phyloP scores from a whole-genome alignment of 78 protist genomes.

The Dictyostelium brefeldianum region DNA sequence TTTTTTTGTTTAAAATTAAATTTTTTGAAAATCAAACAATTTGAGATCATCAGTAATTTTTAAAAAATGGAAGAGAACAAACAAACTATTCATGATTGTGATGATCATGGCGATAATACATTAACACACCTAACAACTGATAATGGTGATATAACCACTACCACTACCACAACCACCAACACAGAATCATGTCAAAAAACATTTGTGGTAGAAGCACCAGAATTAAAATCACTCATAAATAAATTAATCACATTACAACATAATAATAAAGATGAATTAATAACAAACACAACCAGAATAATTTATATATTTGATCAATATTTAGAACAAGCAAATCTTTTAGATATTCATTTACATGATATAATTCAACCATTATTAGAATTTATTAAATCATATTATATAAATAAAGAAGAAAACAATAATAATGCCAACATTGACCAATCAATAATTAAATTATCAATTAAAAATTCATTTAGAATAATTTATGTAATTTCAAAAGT shows the following conservation, averaged over 20 bases:
- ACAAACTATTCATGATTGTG: not conserved
- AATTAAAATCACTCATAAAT: slow-evolving; percentile 7
- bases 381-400: not conserved
- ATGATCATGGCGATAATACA: not conserved
- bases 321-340: slow-evolving; percentile 79
- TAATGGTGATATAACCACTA: not conserved
- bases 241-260: not conserved
- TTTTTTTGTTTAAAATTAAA: too few relatives aligned
- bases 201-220: slow-evolving; percentile 63
- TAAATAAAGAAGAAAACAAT: not conserved
- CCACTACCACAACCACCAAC: not conserved
- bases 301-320: slow-evolving; percentile 48
- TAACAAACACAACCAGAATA: not conserved
- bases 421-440: not conserved
- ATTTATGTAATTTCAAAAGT: slow-evolving; percentile 66
- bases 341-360: slow-evolving; percentile 70
- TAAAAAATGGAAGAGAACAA: too few relatives aligned
- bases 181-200: slow-evolving; percentile 29
- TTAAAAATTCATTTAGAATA: slow-evolving; percentile 1
- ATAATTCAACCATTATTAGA: slow-evolving; percentile 24
- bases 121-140: not conserved
- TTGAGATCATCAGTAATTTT: too few relatives aligned
- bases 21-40: too few relatives aligned
- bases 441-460: not conserved
- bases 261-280: not conserved